phyloP scores from a whole-genome alignment of 2,329 filamentous ascomycete genomes.

The Hymenoscyphus fraxineus region DNA sequence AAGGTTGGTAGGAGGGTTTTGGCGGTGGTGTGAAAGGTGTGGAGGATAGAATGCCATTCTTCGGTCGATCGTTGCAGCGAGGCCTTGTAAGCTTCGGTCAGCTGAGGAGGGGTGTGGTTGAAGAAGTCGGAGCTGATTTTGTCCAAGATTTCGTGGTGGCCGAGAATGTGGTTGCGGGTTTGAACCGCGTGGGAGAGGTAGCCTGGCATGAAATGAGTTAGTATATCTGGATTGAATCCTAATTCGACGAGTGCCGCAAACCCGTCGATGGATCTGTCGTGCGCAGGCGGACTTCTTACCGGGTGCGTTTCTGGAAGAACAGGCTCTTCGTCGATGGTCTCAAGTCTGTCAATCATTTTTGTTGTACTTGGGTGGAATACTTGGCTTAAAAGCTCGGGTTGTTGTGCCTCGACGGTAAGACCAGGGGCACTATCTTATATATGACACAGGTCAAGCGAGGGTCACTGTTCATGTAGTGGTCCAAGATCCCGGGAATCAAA shows the following conservation, averaged over 20 bases:
- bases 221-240: neutral
- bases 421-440: too few relatives aligned
- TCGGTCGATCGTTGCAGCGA: neutral
- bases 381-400: too few relatives aligned
- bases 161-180: neutral
- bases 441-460: too few relatives aligned
- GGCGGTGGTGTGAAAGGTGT: neutral
- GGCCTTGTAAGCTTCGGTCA: neutral
- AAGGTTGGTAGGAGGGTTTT: neutral
- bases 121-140: neutral
- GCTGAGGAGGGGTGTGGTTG: neutral
- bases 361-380: too few relatives aligned
- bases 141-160: neutral
- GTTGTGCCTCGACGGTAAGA: too few relatives aligned
- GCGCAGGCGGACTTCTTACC: neutral
- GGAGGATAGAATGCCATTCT: neutral
- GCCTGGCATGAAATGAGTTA: neutral
- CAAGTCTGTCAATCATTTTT: neutral
- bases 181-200: neutral
- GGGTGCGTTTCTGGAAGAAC: neutral
- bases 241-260: neutral
- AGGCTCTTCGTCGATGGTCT: neutral
- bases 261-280: neutral
- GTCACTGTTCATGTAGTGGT: too few relatives aligned
- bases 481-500: too few relatives aligned